Conservation (phyloP, 257 asterid genomes). For the Salvia miltiorrhiza region DNA sequence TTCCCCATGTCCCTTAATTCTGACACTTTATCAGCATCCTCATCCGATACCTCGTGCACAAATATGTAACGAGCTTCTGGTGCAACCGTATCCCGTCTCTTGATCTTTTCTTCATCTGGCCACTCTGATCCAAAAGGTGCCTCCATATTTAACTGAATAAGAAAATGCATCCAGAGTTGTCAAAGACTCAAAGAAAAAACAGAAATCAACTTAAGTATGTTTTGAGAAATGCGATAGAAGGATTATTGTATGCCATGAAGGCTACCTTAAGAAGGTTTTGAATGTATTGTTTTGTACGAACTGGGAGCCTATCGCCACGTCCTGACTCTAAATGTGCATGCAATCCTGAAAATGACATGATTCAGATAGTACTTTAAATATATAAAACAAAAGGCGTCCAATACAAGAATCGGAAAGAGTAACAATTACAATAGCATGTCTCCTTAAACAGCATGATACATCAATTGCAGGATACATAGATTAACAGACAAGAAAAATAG, state of each 20-base stretch:
- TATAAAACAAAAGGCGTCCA: background rate
- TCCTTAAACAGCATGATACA: background rate
- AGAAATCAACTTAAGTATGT: background rate
- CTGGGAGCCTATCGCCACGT: slow-evolving; percentile 62
- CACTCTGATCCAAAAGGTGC: slow-evolving; percentile 81
- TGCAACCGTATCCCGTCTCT: slow-evolving; percentile 79
- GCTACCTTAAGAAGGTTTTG: slow-evolving; percentile 79
- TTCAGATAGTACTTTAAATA: background rate
- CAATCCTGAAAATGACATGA: slow-evolving; percentile 38
- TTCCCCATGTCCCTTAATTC: slow-evolving; percentile 23
- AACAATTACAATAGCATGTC: slow-evolving; percentile 7
- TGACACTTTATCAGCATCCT: slow-evolving; percentile 25
- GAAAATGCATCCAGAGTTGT: slow-evolving; percentile 8
- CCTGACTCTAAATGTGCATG: slow-evolving; percentile 58
- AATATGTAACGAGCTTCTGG: slow-evolving; percentile 75
- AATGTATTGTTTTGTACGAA: slow-evolving; percentile 47
- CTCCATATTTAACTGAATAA: slow-evolving; percentile 71
- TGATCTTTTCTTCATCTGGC: slow-evolving; percentile 80
- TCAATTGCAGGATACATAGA: background rate
- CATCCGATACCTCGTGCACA: slow-evolving; percentile 46
- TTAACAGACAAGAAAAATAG: background rate
- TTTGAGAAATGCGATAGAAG: background rate
- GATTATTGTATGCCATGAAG: background rate
- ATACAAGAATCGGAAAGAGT: background rate
- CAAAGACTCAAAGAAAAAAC: background rate